Percentiles rank a stretch among this genome's conserved stretches.
These are phyloP conservation scores for Nymphaea thermarum DNA, from an alignment of 164 flowering plant genomes.

Conservation along the genomic window DNA sequence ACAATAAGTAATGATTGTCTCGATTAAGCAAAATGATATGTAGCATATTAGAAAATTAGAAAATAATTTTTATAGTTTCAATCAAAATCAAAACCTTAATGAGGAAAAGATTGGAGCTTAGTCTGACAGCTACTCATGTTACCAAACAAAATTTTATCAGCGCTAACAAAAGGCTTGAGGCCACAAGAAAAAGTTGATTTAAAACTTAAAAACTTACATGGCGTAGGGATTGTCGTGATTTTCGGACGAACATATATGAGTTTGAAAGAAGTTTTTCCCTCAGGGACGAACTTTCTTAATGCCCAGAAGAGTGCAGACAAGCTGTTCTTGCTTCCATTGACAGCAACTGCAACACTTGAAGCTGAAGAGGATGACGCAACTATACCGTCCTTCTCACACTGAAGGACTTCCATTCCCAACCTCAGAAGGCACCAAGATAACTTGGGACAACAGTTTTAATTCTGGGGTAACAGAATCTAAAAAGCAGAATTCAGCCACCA, in stretches of 20 bases:
- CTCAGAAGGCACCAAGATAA: slow-evolving; percentile 1
- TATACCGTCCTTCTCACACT: slow-evolving; percentile 12
- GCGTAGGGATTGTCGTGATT: slow-evolving; percentile 42
- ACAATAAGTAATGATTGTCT: too few species aligned
- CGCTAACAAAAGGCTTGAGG: neutral
- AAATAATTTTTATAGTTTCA: too few species aligned
- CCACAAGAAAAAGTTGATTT: too few species aligned
- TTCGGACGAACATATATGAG: slow-evolving; percentile 46
- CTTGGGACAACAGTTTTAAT: neutral
- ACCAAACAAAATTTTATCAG: too few species aligned
- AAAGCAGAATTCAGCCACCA: too few species aligned
- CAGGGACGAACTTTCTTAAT: slow-evolving; percentile 51
- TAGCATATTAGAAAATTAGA: too few species aligned
- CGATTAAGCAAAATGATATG: neutral
- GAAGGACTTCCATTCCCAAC: slow-evolving; percentile 23
- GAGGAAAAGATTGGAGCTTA: too few species aligned
- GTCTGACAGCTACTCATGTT: too few species aligned
- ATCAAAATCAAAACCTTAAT: too few species aligned
- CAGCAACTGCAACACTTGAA: slow-evolving; percentile 41
- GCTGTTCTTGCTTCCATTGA: slow-evolving; percentile 47
- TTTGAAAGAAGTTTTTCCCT: slow-evolving; percentile 44
- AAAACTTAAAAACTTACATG: slow-evolving; percentile 28
- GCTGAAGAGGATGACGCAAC: slow-evolving; percentile 9
- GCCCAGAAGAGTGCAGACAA: slow-evolving; percentile 64
- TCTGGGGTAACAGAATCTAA: neutral